These are phyloP conservation scores for Baorangia bicolor DNA, from an alignment of 768 basidiomycete species.

Conservation along the genomic window DNA sequence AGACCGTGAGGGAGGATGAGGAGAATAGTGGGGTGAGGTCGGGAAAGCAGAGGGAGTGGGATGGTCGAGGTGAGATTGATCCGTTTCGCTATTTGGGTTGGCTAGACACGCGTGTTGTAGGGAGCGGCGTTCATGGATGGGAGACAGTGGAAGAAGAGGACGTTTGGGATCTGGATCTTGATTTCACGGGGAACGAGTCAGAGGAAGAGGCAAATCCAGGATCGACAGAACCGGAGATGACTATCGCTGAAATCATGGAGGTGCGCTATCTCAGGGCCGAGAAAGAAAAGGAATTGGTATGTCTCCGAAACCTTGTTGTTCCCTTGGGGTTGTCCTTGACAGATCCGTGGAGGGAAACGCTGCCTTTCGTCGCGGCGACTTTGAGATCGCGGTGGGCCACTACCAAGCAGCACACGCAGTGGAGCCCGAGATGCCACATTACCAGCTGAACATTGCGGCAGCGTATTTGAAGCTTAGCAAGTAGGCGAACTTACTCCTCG, in stretches of 20 bases:
- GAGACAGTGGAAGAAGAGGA: slow-evolving; percentile 76
- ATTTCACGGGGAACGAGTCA: slow-evolving; percentile 56
- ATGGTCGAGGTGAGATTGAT: slow-evolving; percentile 52
- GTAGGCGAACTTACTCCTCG: slow-evolving; percentile 40
- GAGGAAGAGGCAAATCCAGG: slow-evolving; percentile 47
- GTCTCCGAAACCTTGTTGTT: slow-evolving; percentile 6
- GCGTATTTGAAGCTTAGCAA: slow-evolving; percentile 69
- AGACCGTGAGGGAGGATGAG: slow-evolving; percentile 68
- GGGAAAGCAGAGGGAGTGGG: slow-evolving; percentile 77
- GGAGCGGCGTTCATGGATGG: slow-evolving; percentile 69
- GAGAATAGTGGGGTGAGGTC: slow-evolving; percentile 54
- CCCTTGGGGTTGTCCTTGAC: neutral
- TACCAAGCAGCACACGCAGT: slow-evolving; percentile 62
- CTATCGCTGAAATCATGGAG: slow-evolving; percentile 73
- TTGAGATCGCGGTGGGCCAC: slow-evolving; percentile 48
- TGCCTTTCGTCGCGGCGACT: slow-evolving; percentile 67
- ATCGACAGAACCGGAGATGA: slow-evolving; percentile 43
- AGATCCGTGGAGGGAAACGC: slow-evolving; percentile 54
- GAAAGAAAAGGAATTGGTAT: slow-evolving; percentile 66
- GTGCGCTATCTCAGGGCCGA: slow-evolving; percentile 71
- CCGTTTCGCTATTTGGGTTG: neutral
- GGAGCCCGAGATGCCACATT: slow-evolving; percentile 73
- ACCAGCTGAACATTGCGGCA: slow-evolving; percentile 74
- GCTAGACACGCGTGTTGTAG: slow-evolving; percentile 20
- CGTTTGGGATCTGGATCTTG: slow-evolving; percentile 69